Evolutionary conservation across 371 early-diverging fungal species (phyloP).

Genomic region (Mucor velutinosus): DNA sequence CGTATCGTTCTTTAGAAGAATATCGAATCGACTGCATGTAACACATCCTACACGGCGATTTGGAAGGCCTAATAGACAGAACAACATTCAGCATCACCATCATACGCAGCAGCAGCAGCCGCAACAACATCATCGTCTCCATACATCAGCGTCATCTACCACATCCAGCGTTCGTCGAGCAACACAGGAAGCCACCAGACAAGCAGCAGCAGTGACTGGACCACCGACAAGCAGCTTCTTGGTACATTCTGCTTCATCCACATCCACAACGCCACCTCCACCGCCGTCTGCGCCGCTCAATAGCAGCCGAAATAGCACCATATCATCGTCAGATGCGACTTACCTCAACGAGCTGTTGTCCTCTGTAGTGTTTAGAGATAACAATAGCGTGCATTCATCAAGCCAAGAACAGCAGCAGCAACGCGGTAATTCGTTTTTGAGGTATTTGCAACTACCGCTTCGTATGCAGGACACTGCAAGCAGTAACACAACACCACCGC

Average conservation of each 20-base stretch:
- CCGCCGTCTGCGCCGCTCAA: neutral
- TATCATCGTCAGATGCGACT: neutral
- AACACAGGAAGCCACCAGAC: constrained; percentile 22
- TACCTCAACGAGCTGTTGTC: neutral
- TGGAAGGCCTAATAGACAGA: neutral
- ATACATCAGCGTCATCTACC: constrained; percentile 16
- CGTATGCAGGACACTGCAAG: neutral
- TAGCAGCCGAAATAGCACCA: constrained; percentile 11
- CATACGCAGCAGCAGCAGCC: no score
- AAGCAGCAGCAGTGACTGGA: constrained; percentile 25
- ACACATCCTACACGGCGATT: constrained; percentile 14
- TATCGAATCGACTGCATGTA: constrained; percentile 20
- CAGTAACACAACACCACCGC: neutral
- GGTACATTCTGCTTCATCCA: neutral
- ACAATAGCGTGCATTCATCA: neutral
- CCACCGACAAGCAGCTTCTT: constrained; percentile 15
- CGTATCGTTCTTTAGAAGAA: constrained; percentile 18
- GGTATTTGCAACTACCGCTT: constrained; percentile 19
- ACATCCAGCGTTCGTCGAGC: constrained; percentile 22
- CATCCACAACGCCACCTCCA: neutral
- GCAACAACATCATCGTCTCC: neutral
- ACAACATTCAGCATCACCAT: neutral
- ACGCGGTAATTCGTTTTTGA: neutral
- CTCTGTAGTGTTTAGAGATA: neutral
- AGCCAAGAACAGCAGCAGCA: neutral